Base-by-base conservation (phyloP, 108 stramenopile genomes). In the Mediolabrus comicus region DNA sequence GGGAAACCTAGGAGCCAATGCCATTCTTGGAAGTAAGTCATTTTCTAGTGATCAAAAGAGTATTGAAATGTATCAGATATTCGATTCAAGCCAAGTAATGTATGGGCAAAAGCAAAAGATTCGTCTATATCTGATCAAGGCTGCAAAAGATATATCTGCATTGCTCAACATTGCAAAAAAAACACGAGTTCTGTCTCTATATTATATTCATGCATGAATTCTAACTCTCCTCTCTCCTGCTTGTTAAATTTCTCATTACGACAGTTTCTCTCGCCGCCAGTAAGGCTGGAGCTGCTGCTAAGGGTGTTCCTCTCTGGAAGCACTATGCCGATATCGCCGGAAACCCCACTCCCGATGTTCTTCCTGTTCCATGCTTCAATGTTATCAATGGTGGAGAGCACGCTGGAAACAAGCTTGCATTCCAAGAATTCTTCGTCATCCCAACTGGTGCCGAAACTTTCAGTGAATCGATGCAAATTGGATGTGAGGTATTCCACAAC, bases 331-430 rank as follows among this genome's bases (percentile, higher is more conserved):
- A 98, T 32, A 77, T 99, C 51, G 98, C 99, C 7, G 98, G 97
- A 69, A 99, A 98, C 85, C 84, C 91, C 49, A 88, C 83, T 34
- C 91, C 90, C 24, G 84, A 94, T 62, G 91, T 90, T 69, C 79
- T 99, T 53, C 99, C 99, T 26, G 98, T 99, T 54, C 99, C 99
- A 19, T 95, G 98, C 75, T 99, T 99, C 95, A 99, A 99, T 84
- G 99, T 99, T 22, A 99, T 99, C 87, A 99, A 99, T 77, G 99
- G 99, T 57, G 99, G 99, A 46, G 91, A 92, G 66, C 99, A 99
- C 74, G 99, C 99, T 31, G 99, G 99, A 62, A 99, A 99, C 88
- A 91, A 83, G 69, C 86, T 99, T 33, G 96, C 99, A 25, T 99
- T 99, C 80, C 98, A 99, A 82, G 99, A 99, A 83, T 99, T 98